Evolutionary conservation across 192 early-diverging fungal species (phyloP).

Genomic region (Borealophlyctis nickersoniae): DNA sequence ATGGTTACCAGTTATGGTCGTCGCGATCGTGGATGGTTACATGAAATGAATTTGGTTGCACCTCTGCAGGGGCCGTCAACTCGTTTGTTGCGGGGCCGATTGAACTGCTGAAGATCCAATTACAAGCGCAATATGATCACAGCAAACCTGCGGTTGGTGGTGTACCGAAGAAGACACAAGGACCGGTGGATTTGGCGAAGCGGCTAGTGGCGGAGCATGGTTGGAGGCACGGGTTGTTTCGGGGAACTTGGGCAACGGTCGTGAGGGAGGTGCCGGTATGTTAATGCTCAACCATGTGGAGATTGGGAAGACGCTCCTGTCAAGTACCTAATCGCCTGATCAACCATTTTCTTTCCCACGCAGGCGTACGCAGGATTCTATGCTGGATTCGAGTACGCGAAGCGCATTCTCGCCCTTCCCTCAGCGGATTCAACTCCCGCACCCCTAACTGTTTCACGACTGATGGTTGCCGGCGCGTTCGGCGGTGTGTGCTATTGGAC

Average conservation of each 20-base stretch:
- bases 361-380: slow-evolving; percentile 82
- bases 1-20: too few species aligned
- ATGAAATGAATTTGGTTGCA: too few species aligned
- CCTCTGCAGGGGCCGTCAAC: slow-evolving; percentile 77
- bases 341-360: neutral
- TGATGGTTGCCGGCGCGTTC: slow-evolving; percentile 77
- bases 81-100: slow-evolving; percentile 81
- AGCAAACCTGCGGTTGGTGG: neutral
- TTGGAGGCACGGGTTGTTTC: slow-evolving; percentile 66
- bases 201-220: slow-evolving; percentile 68
- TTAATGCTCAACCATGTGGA: neutral
- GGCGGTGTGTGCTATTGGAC: slow-evolving; percentile 82
- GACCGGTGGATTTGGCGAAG: slow-evolving; percentile 65
- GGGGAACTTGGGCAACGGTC: slow-evolving; percentile 80
- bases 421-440: neutral
- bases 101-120: slow-evolving; percentile 80
- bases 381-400: slow-evolving; percentile 74
- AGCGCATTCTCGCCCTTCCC: slow-evolving; percentile 43
- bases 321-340: neutral
- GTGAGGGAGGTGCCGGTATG: slow-evolving; percentile 29
- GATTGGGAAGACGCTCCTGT: too few species aligned
- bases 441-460: slow-evolving; percentile 42
- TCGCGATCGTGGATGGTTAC: too few species aligned
- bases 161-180: slow-evolving; percentile 34
- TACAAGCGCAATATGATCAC: slow-evolving; percentile 71